These are phyloP conservation scores for Leptomonas pyrrhocoris DNA, from an alignment of 208 protist species.

Conservation along the genomic window DNA sequence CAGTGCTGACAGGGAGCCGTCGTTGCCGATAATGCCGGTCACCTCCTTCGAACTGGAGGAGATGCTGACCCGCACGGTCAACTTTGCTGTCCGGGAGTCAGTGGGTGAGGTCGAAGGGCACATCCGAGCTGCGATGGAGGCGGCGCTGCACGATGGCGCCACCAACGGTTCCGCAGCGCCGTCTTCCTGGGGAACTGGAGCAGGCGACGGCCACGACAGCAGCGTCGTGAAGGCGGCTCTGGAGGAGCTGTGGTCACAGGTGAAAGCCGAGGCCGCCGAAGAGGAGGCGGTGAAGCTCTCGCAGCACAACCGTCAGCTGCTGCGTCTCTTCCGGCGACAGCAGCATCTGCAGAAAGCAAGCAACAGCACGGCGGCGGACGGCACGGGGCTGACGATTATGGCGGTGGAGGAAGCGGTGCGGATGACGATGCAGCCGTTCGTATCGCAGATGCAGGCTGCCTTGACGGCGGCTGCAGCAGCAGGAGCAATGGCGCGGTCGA, in stretches of 20 bases:
- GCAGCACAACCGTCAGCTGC: slow-evolving; percentile 37
- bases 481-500: not conserved
- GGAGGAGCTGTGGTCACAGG: slow-evolving; percentile 30
- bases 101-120: slow-evolving; percentile 12
- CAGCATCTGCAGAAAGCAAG: slow-evolving; percentile 20
- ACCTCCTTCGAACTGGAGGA: slow-evolving; percentile 40
- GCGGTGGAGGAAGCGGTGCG: slow-evolving; percentile 33
- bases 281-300: slow-evolving; percentile 34
- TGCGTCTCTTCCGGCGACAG: slow-evolving; percentile 32
- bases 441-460: slow-evolving; percentile 25
- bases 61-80: slow-evolving; percentile 30
- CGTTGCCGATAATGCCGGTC: slow-evolving; percentile 30
- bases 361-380: not conserved
- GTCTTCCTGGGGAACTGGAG: not conserved
- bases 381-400: slow-evolving; percentile 8
- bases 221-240: slow-evolving; percentile 22
- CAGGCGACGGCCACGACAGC: slow-evolving; percentile 6
- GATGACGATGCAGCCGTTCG: slow-evolving; percentile 27
- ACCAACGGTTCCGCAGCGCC: not conserved
- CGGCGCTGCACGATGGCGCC: slow-evolving; percentile 2
- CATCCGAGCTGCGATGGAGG: slow-evolving; percentile 24
- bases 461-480: slow-evolving; percentile 8
- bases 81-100: slow-evolving; percentile 11
- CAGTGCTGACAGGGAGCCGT: slow-evolving; percentile 3
- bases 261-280: slow-evolving; percentile 27